A percentile compares a stretch with the other conserved stretches of the same genome.
Evolutionary conservation across 257 asterid genomes (phyloP).

Genomic region (Fraxinus quadrangulata): DNA sequence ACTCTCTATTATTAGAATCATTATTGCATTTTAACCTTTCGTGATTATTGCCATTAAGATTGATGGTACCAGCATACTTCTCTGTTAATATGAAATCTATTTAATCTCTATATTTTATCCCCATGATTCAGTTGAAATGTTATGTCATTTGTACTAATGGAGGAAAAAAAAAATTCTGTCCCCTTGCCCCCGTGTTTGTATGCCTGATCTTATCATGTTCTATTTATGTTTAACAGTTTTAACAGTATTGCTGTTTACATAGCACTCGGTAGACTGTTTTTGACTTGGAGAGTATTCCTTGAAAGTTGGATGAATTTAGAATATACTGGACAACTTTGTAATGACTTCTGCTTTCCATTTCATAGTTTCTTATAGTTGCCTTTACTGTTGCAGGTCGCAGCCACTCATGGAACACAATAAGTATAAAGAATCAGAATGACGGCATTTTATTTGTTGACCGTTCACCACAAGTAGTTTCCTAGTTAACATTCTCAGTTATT

Average conservation of each 20-base stretch:
- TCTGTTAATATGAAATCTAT: conserved; percentile 7
- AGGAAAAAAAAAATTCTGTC: background rate
- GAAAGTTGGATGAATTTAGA: conserved; percentile 4
- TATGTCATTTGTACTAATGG: background rate
- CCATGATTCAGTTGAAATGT: background rate
- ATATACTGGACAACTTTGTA: background rate
- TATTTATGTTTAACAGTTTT: background rate
- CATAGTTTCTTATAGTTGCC: conserved; percentile 4
- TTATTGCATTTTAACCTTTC: background rate
- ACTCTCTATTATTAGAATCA: background rate
- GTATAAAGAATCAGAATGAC: conserved; percentile 30
- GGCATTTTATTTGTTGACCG: conserved; percentile 22
- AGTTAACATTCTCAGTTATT: conserved; percentile 4
- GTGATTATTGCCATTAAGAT: conserved; percentile 7
- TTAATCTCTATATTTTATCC: background rate
- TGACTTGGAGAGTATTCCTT: background rate
- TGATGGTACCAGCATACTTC: background rate
- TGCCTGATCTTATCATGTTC: background rate
- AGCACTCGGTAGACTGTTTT: background rate
- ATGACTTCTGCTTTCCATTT: background rate
- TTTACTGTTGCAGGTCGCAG: conserved; percentile 55
- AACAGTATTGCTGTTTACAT: background rate
- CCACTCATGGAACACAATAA: conserved; percentile 45
- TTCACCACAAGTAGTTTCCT: conserved; percentile 15
- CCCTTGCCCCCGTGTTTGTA: background rate